Percentiles rank a stretch among this genome's conserved stretches.
These are phyloP conservation scores for Coccinonectria pachysandricola DNA, from an alignment of 2,329 filamentous ascomycete genomes.

Conservation along the genomic window DNA sequence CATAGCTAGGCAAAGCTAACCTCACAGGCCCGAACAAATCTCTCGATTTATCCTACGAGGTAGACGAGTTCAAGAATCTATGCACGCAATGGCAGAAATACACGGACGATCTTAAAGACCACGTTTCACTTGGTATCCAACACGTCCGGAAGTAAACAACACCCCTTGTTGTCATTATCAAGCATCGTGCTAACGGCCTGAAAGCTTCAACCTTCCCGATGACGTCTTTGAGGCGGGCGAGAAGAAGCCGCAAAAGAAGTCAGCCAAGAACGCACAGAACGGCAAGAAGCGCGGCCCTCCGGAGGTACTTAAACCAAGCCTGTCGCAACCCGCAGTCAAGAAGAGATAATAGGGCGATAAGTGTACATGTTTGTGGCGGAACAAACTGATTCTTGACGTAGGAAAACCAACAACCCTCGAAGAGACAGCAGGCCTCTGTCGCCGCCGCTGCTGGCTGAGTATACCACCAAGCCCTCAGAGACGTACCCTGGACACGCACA, in stretches of 20 bases:
- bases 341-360: constrained; percentile 6
- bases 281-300: constrained; percentile 40
- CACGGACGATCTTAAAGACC: constrained; percentile 54
- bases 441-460: constrained; percentile 29
- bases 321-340: constrained; percentile 6
- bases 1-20: constrained; percentile 20
- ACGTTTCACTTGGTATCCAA: constrained; percentile 60
- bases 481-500: too few relatives aligned
- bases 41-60: constrained; percentile 70
- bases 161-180: neutral
- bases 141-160: constrained; percentile 71
- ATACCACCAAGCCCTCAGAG: constrained; percentile 6
- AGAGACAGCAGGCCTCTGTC: constrained; percentile 32
- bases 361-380: constrained; percentile 3
- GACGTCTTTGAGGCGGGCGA: constrained; percentile 84
- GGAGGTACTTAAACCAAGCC: constrained; percentile 28
- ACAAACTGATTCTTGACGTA: constrained; percentile 20
- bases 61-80: constrained; percentile 75
- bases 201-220: constrained; percentile 74
- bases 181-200: constrained; percentile 6
- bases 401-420: constrained; percentile 30
- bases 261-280: constrained; percentile 27
- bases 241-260: constrained; percentile 54
- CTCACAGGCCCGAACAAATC: constrained; percentile 52
- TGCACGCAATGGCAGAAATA: constrained; percentile 70